Base-by-base conservation (phyloP, 1,284 basidiomycete genomes). In the Rhodotorula sp. region DNA sequence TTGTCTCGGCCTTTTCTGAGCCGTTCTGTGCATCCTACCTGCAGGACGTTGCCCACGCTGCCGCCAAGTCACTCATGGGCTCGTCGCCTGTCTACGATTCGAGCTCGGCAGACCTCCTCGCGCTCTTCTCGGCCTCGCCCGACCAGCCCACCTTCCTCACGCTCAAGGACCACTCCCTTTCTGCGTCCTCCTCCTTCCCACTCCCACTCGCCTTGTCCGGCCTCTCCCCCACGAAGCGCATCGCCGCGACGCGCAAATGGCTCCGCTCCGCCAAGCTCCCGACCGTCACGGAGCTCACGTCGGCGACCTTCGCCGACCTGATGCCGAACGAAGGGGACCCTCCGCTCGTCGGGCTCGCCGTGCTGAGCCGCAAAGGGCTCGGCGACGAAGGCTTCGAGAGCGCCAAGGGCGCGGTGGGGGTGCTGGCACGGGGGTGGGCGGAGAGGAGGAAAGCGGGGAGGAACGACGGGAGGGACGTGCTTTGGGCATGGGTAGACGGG, bases 401-500 rank as follows among this genome's bases (percentile, higher is more conserved):
- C 50, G 83, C 84, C 34, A 81, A 80, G 25, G 80, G 81, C 46
- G 85, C 88, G 17, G 81, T 84, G 12, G 81, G 41, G 84, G 86
- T 62, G 83, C 90, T 25, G 87, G 73, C 88, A 0, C 83, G 83
- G 71, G 87, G 87, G 69, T 94, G 91, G 93, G 85, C 79, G 55
- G 78, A 78, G 60, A 68, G 41, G 48, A 22, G 34, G 9, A 41
- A 13, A 4, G 44, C 29, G 13, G 41, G 59, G 55, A 46, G 54
- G 32, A 41, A 67, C 41, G 80, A 80, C 56, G 83, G 81, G 17
- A 83, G 87, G 60, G 87, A 89, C 25, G 89, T 95, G 0, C 86
- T 93, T 64, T 96, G 94, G 81, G 86, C 89, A 15, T 91, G 89
- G 88, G 93, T 95, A 86, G 91, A 96, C 78, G 86, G 84, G 0